Conservation (phyloP, 768 basidiomycete species). For the Suillus fuscotomentosus region DNA sequence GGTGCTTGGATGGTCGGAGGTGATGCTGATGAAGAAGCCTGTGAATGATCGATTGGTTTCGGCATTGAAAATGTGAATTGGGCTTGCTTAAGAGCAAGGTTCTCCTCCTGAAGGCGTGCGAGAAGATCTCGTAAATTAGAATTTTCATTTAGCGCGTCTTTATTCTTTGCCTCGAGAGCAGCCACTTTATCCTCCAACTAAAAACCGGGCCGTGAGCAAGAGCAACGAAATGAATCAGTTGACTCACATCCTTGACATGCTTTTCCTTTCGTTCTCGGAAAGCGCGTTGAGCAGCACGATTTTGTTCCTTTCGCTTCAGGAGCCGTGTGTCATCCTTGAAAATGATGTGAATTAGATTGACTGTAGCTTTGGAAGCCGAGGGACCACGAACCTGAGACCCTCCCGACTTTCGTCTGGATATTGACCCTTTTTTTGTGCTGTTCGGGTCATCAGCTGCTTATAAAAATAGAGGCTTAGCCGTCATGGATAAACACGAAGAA, state of each 20-base stretch:
- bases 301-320: constrained; percentile 94
- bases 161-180: constrained; percentile 81
- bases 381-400: constrained; percentile 33
- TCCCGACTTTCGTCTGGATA: constrained; percentile 40
- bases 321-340: constrained; percentile 69
- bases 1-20: constrained; percentile 19
- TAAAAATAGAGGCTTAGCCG: neutral
- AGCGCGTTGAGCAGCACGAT: constrained; percentile 94
- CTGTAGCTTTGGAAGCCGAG: neutral
- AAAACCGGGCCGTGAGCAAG: neutral
- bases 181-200: constrained; percentile 92
- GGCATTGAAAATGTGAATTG: constrained; percentile 86
- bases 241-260: constrained; percentile 91
- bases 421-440: constrained; percentile 23
- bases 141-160: constrained; percentile 72
- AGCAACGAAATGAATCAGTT: constrained; percentile 1
- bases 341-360: constrained; percentile 6
- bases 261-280: constrained; percentile 98
- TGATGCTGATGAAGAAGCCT: constrained; percentile 20
- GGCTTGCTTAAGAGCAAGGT: constrained; percentile 73
- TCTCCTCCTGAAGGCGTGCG: constrained; percentile 83
- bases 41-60: constrained; percentile 24
- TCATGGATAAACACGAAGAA: neutral
- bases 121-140: constrained; percentile 87
- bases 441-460: constrained; percentile 22